phyloP scores from a whole-genome alignment of 441 rosid species.

The Isatis lusitanica region DNA sequence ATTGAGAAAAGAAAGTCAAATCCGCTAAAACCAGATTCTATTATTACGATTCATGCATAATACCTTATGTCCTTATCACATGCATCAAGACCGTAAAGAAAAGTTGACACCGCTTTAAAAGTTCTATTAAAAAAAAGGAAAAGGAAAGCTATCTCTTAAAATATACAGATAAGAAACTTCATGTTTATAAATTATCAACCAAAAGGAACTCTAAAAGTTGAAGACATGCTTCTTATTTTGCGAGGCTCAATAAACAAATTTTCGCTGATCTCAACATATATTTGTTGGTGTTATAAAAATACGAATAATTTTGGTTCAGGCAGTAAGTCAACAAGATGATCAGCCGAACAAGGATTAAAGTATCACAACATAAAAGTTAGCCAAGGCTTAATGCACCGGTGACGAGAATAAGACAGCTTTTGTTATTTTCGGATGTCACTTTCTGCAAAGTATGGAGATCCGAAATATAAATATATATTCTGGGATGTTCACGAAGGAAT shows the following conservation, averaged over 20 bases:
- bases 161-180: constrained; percentile 3
- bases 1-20: background rate
- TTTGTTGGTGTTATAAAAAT: background rate
- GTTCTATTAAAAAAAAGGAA: background rate
- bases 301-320: background rate
- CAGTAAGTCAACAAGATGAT: background rate
- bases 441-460: background rate
- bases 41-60: constrained; percentile 6
- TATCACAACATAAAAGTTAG: background rate
- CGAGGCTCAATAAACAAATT: background rate
- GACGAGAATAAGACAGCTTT: background rate
- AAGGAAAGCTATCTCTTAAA: background rate
- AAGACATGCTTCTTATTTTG: background rate
- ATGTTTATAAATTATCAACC: background rate
- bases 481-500: background rate
- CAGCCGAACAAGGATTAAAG: background rate
- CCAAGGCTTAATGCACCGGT: background rate
- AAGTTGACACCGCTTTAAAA: background rate
- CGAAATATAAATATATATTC: background rate
- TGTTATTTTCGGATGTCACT: background rate
- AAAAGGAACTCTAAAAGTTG: background rate
- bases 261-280: background rate
- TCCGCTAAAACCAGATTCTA: background rate
- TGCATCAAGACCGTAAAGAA: background rate
- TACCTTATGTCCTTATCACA: background rate